Base-by-base conservation (phyloP, 2,329 filamentous ascomycete genomes). In the Aphanoascus verrucosus region DNA sequence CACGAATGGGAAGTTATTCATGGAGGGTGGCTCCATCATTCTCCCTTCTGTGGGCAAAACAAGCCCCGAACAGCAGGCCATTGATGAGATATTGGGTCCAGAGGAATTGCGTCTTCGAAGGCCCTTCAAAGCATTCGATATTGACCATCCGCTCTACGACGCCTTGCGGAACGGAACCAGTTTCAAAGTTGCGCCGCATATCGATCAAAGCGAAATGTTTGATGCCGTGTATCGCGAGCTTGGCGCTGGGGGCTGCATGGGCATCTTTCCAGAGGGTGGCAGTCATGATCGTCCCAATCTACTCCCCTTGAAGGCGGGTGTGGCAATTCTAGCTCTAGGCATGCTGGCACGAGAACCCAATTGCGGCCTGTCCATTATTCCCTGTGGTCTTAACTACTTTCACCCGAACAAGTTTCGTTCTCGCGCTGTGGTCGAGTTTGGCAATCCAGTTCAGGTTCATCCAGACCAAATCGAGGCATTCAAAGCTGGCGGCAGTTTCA, bases 351-450 rank as follows among this genome's bases (percentile, higher is more conserved):
- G 85, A 49, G 78, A 85, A 54, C 86, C 86, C 2, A 75, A 87
- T 60, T 90, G 85, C 63, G 85, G 85, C n/a, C 74, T 94, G 54
- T 88, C 86, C 68, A 93, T 94, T 61, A 84, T 94, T 19, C 88
- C 88, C 2, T 87, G 89, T n/a, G 88, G 88, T 60, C 91, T 94
- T 88, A 94, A 94, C 70, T 94, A 94, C 69, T 94, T 94, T 70
- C 87, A 94, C 68, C 84, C 88, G 0, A 87, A 94, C 77, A 94
- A 94, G 69, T 94, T 94, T 69, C 83, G 88, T 49, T 93, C 87
- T 58, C 80, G 88, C 65, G 88, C 88, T 49, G 88, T 94, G 3
- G 80, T 94, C 54, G 88, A 94, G 65, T 94, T 94, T 61, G 88
- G 88, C 2, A 80, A 80, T 12, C 86, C 88, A 0, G 81, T 93